Percentiles rank a stretch among this genome's conserved stretches.
Conservation (phyloP, 345 rosid species). For the Gossypium ekmanianum region DNA sequence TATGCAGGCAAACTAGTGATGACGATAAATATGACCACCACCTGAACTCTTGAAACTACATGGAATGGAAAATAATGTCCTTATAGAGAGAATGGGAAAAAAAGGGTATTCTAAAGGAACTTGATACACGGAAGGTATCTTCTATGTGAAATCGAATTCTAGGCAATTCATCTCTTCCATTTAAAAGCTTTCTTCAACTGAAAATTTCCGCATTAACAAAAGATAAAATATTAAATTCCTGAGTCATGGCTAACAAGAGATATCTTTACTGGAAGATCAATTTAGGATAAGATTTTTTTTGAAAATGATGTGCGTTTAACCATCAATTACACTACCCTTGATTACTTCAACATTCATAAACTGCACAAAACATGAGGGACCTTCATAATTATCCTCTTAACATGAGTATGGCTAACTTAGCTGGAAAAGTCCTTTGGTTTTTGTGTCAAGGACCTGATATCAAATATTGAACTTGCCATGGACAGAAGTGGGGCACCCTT, state of each 20-base stretch:
- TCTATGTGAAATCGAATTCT: background rate
- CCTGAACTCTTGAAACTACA: background rate
- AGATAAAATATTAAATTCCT: background rate
- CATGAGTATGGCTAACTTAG: background rate
- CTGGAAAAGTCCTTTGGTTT: background rate
- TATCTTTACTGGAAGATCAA: background rate
- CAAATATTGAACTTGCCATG: background rate
- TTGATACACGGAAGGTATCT: background rate
- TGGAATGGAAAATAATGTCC: background rate
- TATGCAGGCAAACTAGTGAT: background rate
- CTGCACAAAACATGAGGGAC: background rate
- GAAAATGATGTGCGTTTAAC: background rate
- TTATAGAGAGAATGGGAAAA: background rate
- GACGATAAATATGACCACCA: background rate
- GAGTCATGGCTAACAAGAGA: background rate
- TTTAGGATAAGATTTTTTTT: background rate
- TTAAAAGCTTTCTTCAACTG: conserved; percentile 2
- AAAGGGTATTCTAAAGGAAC: background rate
- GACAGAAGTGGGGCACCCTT: background rate
- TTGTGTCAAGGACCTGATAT: background rate
- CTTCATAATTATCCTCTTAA: background rate
- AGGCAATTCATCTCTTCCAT: background rate
- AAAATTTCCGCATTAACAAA: background rate
- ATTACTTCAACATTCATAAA: background rate
- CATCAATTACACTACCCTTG: background rate